Evolutionary conservation across 2,329 filamentous ascomycete genomes (phyloP), one percentile per base, ranked within the genome.

Genomic region (Catunica adiposa): DNA sequence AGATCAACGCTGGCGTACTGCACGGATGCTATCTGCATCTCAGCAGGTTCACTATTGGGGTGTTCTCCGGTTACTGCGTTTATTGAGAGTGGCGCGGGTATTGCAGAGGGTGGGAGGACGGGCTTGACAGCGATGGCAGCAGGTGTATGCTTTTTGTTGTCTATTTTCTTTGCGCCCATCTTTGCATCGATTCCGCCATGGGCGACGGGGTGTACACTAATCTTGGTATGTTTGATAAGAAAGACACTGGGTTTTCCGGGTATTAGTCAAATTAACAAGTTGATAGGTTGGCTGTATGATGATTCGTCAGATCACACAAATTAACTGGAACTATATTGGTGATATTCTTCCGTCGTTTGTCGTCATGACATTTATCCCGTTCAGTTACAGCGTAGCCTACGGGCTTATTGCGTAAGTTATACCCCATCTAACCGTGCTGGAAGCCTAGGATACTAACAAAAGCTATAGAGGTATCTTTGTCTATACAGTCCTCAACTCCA

Each of bases 111-210:
- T 53, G 88, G 87, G 47, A 82, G 83, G 64, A 94, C 88, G 0
- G 88, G 88, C 15, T 69, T 94, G n/a, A 92, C 87, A 0, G 81
- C 86, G 50, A 85, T 90, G 67, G 73, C 79, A 15, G 83, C 86
- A 0, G 88, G 88, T 3, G 56, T 94, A 52, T 89, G 84, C 69
- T 94, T 94, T 73, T 84, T 94, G 71, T 79, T 94, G 65, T 80
- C 85, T 57, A 78, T 94, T 59, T 94, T 94, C 74, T 94, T 94
- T 65, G 87, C 88, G 0, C 88, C 88, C 0, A 90, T 94, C 57
- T 94, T 94, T 64, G 87, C 88, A 8, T 89, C 85, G 0, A 92
- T 94, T 57, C 88, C 88, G 3, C 83, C 87, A 0, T 94, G 86
- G 86, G 88, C 88, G 2, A 94, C 84, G 0, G 84, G 84, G 4